Evolutionary conservation across 768 basidiomycete species (phyloP).

Genomic region (Trametes elegans): DNA sequence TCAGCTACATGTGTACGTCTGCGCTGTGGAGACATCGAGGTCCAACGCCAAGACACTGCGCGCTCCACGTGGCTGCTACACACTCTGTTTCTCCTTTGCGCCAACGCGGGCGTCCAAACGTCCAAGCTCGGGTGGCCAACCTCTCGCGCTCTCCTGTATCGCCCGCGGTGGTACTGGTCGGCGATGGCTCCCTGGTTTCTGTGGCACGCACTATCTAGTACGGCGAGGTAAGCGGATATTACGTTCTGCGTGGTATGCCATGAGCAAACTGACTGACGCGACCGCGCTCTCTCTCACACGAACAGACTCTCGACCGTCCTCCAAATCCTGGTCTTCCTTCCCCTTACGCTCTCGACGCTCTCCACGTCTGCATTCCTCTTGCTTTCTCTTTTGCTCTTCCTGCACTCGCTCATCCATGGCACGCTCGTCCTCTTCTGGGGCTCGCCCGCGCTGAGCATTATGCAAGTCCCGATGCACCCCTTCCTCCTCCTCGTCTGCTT

Average conservation of each 20-base stretch:
- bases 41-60: neutral
- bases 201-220: conserved; percentile 63
- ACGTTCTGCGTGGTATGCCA: neutral
- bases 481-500: conserved; percentile 85
- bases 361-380: conserved; percentile 78
- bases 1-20: neutral
- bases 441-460: conserved; percentile 66
- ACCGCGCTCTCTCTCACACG: conserved; percentile 5
- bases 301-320: conserved; percentile 69
- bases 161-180: conserved; percentile 14
- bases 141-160: conserved; percentile 16
- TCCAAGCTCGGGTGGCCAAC: conserved; percentile 5
- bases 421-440: conserved; percentile 72
- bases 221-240: conserved; percentile 47
- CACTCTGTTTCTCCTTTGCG: conserved; percentile 1
- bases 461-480: conserved; percentile 85
- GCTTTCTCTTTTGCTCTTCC: conserved; percentile 72
- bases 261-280: neutral
- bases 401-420: conserved; percentile 80
- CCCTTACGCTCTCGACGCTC: conserved; percentile 80
- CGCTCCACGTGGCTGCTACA: conserved; percentile 4
- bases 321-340: conserved; percentile 82
- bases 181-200: conserved; percentile 59
- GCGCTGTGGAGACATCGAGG: neutral
- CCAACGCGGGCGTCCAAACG: conserved; percentile 3